Base-by-base conservation (phyloP, 2,329 filamentous ascomycete species). In the Myriosclerotinia scirpicola region DNA sequence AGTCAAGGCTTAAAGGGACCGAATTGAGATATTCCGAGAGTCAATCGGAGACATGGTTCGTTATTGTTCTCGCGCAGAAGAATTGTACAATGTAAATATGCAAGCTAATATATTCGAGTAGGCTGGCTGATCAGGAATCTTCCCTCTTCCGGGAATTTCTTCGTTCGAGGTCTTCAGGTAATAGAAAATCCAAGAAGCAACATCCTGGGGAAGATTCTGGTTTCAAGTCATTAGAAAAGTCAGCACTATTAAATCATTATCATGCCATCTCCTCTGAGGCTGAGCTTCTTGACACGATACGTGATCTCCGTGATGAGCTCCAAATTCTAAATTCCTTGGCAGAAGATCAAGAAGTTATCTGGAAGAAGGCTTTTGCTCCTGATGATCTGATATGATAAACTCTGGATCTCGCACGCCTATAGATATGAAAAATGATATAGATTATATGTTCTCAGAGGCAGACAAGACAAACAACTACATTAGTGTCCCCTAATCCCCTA, bases 401-500 rank as follows among this genome's bases (percentile, higher is more conserved):
- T 72, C 48, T n/a, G 52, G n/a, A 70, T 70, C 15, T 68, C 71
- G 53, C 63, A 72, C 65, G 2, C 72, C 71, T 36, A 55, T 66
- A 20, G 70, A 73, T 38, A 65, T 74, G 30, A 74, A 73, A 59
- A 73, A 71, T 40, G 53, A 69, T 4, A 71, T 73, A 26, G 55
- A 65, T 9, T 69, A 70, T 2, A 72, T 72, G 42, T 44, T 71
- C 40, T 58, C 55, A 1, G 73, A 73, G 54, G 66, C 65, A 1
- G 69, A 74, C 17, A 67, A 69, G 2, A 70, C 67, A 26, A 70
- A 73, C 52, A 55, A 69, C 22, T 72, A 73, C 54, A 72, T 74
- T 44, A 71, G 73, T 15, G 88, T 92, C 69, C 89, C 88, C 69
- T 48, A 87, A 96, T n/a, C n/a, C n/a, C n/a, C n/a, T n/a, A n/a